Percentiles rank a stretch among this genome's conserved stretches.
Conservation (phyloP, 495 filamentous ascomycete genomes). For the Penicillium daleae region DNA sequence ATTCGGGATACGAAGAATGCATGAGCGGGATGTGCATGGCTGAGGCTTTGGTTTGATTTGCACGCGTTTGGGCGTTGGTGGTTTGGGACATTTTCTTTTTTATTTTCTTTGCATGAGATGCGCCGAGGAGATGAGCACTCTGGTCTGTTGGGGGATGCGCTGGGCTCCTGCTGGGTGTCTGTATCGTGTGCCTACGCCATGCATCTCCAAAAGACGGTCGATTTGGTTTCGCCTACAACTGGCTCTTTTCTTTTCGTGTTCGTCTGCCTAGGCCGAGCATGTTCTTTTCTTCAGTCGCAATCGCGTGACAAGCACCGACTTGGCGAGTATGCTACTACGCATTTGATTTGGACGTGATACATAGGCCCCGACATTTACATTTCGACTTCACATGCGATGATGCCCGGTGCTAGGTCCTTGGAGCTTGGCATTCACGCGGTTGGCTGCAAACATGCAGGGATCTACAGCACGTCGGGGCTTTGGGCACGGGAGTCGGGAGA, state of each 20-base stretch:
- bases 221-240: background rate
- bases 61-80: slow-evolving; percentile 24
- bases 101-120: slow-evolving; percentile 22
- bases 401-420: background rate
- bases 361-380: background rate
- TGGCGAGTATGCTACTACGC: background rate
- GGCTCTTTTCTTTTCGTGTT: background rate
- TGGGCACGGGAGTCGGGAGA: slow-evolving; percentile 15
- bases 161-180: slow-evolving; percentile 7
- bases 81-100: slow-evolving; percentile 11
- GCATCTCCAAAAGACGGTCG: slow-evolving; percentile 3
- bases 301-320: background rate
- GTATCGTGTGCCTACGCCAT: background rate
- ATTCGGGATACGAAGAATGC: slow-evolving; percentile 82
- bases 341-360: slow-evolving; percentile 12
- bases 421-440: slow-evolving; percentile 20
- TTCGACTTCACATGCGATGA: slow-evolving; percentile 15
- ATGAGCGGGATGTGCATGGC: slow-evolving; percentile 41
- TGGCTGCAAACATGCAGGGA: slow-evolving; percentile 14
- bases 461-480: slow-evolving; percentile 3
- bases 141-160: background rate
- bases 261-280: background rate
- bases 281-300: slow-evolving; percentile 2
- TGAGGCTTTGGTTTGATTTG: slow-evolving; percentile 14
- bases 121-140: slow-evolving; percentile 5